phyloP scores from a whole-genome alignment of 1,284 basidiomycete genomes.

The Ustilago crameri region DNA sequence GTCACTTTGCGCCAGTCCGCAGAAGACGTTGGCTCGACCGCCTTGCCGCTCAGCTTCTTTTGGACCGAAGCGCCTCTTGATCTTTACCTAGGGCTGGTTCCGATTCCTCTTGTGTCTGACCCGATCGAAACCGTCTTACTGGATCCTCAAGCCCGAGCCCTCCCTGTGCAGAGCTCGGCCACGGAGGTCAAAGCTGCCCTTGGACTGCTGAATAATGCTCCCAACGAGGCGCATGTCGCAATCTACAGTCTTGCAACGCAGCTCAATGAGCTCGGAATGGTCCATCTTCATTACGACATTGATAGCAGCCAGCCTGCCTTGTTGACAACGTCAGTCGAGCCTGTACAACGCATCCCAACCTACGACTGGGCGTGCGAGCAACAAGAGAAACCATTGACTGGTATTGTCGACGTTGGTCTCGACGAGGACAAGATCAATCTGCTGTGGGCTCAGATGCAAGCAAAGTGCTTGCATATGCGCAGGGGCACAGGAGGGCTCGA shows the following conservation, averaged over 20 bases:
- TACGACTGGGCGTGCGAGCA: conserved; percentile 30
- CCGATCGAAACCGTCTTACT: conserved; percentile 17
- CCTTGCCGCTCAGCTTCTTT: conserved; percentile 49
- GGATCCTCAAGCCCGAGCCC: conserved; percentile 12
- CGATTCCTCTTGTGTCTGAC: conserved; percentile 13
- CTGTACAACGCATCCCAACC: conserved; percentile 12
- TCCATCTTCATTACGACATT: conserved; percentile 5
- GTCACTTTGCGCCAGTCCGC: conserved; percentile 3
- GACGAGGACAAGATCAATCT: conserved; percentile 21
- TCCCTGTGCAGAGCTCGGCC: conserved; percentile 25
- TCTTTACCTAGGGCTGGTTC: conserved; percentile 32
- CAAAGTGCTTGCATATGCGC: conserved; percentile 8
- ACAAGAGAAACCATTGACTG: conserved; percentile 23
- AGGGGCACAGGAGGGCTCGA: not conserved
- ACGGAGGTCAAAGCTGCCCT: conserved; percentile 25
- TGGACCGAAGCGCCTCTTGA: conserved; percentile 52
- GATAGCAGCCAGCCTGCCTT: not conserved
- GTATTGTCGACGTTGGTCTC: conserved; percentile 20
- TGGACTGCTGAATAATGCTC: conserved; percentile 9
- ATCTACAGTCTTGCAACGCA: conserved; percentile 46
- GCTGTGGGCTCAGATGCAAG: conserved; percentile 35
- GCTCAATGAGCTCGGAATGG: conserved; percentile 21
- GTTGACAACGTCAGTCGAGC: conserved; percentile 14
- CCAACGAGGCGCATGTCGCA: conserved; percentile 16
- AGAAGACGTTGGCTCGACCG: not conserved